Conservation (phyloP, 306 rosid genomes). For the Trifolium pratense region DNA sequence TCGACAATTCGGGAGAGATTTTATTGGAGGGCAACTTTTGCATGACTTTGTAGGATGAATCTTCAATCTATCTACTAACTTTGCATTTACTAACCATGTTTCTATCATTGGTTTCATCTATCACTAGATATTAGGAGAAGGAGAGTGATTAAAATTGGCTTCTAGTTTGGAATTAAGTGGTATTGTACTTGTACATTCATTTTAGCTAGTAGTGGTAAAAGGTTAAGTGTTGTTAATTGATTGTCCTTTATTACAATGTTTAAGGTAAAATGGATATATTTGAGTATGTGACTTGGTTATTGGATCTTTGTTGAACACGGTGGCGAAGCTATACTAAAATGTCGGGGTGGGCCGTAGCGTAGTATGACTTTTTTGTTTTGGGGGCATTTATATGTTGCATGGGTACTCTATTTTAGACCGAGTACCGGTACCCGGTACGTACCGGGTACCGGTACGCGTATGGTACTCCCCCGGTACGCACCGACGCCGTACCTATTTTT, state of each 20-base stretch:
- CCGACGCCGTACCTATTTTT: too few species aligned
- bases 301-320: too few species aligned
- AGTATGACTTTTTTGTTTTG: too few species aligned
- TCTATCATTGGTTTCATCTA: not conserved
- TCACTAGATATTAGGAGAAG: not conserved
- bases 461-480: too few species aligned
- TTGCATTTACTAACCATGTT: not conserved
- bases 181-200: not conserved
- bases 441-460: too few species aligned
- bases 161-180: conserved; percentile 1
- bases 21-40: conserved; percentile 73
- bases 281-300: not conserved
- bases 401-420: too few species aligned
- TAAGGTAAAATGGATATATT: not conserved
- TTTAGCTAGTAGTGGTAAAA: not conserved
- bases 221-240: not conserved
- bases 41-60: conserved; percentile 74
- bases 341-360: too few species aligned
- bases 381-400: too few species aligned
- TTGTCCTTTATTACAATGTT: not conserved
- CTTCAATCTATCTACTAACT: conserved; percentile 2
- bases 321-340: too few species aligned
- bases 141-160: not conserved
- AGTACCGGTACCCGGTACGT: too few species aligned
- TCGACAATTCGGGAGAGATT: conserved; percentile 74